Conservation (phyloP, 202 grass and related monocot species). For the Panicum hallii region DNA sequence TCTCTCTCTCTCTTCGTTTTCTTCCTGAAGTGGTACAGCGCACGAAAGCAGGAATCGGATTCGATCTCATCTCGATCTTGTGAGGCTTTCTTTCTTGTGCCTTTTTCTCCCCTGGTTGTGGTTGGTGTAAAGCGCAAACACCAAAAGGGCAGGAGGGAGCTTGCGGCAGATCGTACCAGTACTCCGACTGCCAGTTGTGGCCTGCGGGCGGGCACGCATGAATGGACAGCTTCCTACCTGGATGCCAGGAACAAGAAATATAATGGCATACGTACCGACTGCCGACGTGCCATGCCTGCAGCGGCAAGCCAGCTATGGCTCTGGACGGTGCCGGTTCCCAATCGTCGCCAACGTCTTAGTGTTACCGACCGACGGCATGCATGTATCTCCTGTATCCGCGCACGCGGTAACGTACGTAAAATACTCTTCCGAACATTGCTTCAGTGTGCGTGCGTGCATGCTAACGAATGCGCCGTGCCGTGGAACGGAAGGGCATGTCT, state of each 20-base stretch:
- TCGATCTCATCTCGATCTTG: neutral
- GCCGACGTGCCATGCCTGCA: neutral
- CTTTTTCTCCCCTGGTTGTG: neutral
- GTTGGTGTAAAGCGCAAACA: constrained; percentile 7
- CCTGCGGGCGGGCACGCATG: too few species aligned
- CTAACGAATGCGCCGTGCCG: too few species aligned
- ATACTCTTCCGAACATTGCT: too few species aligned
- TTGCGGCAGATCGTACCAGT: neutral
- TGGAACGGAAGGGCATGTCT: too few species aligned
- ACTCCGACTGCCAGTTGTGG: too few species aligned
- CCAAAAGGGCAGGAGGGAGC: neutral
- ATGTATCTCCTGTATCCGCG: too few species aligned
- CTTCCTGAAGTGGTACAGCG: neutral
- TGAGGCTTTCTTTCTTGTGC: neutral
- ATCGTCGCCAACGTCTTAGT: neutral
- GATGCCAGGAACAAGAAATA: neutral
- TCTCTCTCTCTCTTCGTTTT: neutral
- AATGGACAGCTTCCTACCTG: constrained; percentile 21
- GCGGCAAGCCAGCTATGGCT: neutral
- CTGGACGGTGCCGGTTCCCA: neutral
- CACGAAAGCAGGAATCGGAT: neutral
- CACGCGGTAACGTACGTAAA: too few species aligned
- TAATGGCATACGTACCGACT: neutral
- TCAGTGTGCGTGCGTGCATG: too few species aligned
- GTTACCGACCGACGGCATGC: neutral